These are phyloP conservation scores for Leccinum boreale DNA, from an alignment of 768 basidiomycete species.

Conservation along the genomic window DNA sequence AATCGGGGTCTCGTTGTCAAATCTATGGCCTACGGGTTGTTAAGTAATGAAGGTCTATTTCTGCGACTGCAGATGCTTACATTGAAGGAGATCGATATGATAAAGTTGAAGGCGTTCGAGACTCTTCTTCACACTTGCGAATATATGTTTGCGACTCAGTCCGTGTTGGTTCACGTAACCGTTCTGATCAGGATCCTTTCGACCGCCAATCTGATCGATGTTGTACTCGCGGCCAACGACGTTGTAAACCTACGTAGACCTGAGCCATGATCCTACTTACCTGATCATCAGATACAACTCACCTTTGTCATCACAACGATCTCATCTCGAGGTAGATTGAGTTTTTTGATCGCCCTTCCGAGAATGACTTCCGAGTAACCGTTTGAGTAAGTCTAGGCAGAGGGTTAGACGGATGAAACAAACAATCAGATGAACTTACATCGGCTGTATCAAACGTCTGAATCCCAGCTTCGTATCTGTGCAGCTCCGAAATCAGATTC, in stretches of 20 bases:
- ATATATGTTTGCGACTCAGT: slow-evolving; percentile 54
- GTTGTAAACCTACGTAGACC: slow-evolving; percentile 39
- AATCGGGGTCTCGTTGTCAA: slow-evolving; percentile 50
- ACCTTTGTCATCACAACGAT: slow-evolving; percentile 81
- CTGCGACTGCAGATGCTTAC: slow-evolving; percentile 19
- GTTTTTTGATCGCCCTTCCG: slow-evolving; percentile 68
- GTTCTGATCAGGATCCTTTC: slow-evolving; percentile 31
- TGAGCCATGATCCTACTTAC: neutral
- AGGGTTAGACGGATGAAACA: neutral
- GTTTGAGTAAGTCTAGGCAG: slow-evolving; percentile 55
- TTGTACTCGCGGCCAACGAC: slow-evolving; percentile 26
- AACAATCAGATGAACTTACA: slow-evolving; percentile 14
- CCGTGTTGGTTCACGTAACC: slow-evolving; percentile 51
- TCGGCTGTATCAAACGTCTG: slow-evolving; percentile 36
- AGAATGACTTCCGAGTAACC: slow-evolving; percentile 64
- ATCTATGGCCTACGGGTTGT: slow-evolving; percentile 39
- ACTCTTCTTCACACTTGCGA: slow-evolving; percentile 48
- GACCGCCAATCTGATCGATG: slow-evolving; percentile 7
- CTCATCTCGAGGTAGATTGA: slow-evolving; percentile 65
- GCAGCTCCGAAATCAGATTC: neutral
- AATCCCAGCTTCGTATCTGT: slow-evolving; percentile 35
- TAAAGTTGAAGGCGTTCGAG: slow-evolving; percentile 44
- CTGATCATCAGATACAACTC: neutral
- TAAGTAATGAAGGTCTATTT: neutral
- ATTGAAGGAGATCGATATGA: slow-evolving; percentile 58